Evolutionary conservation across 495 filamentous ascomycete species (phyloP).

Genomic region (Lasiosphaeria miniovina): DNA sequence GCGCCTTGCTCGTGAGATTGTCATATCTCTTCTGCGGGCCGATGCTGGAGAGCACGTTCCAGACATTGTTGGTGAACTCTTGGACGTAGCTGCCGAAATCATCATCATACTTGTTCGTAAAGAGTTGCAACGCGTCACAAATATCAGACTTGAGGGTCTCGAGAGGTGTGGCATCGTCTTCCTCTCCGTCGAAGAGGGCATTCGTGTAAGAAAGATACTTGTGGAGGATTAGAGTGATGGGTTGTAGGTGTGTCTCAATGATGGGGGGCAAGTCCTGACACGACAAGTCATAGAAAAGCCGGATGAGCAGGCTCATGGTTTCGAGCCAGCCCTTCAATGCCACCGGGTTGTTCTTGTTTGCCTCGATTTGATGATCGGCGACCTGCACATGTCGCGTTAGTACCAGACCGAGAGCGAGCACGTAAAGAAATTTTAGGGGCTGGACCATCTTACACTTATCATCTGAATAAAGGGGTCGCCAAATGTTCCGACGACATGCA

Average conservation of each 20-base stretch:
- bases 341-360: slow-evolving; percentile 69
- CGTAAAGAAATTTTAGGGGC: background rate
- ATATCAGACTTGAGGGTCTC: slow-evolving; percentile 89
- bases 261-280: slow-evolving; percentile 93
- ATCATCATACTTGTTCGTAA: slow-evolving; percentile 90
- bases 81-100: slow-evolving; percentile 75
- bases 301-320: slow-evolving; percentile 80
- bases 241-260: slow-evolving; percentile 79
- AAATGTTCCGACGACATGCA: slow-evolving; percentile 86
- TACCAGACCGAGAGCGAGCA: background rate
- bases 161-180: slow-evolving; percentile 76
- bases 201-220: slow-evolving; percentile 94
- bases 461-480: slow-evolving; percentile 75
- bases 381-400: slow-evolving; percentile 45
- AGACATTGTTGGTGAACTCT: slow-evolving; percentile 82
- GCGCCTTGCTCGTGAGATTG: slow-evolving; percentile 86
- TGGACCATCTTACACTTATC: slow-evolving; percentile 55
- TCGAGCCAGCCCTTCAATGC: slow-evolving; percentile 71
- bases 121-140: slow-evolving; percentile 82
- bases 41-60: slow-evolving; percentile 82
- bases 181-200: slow-evolving; percentile 73
- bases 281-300: slow-evolving; percentile 91
- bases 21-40: slow-evolving; percentile 91
- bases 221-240: slow-evolving; percentile 74
- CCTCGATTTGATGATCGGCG: slow-evolving; percentile 72